phyloP scores from a whole-genome alignment of 108 stramenopile genomes.

The Thalassiosira profunda region DNA sequence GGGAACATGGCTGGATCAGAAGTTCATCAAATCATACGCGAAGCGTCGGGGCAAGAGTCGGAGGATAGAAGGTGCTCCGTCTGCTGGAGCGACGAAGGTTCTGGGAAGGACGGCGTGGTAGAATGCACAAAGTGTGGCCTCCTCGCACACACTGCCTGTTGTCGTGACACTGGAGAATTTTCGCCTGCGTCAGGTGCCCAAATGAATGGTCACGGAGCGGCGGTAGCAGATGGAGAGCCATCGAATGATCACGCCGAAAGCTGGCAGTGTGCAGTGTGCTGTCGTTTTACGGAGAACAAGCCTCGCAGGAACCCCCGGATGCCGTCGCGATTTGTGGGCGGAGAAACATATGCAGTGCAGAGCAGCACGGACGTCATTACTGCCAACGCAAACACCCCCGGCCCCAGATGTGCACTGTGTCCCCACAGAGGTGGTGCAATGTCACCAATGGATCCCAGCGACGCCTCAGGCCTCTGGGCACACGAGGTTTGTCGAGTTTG shows the following conservation, averaged over 20 bases:
- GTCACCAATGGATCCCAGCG: slow-evolving; percentile 34
- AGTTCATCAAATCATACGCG: slow-evolving; percentile 30
- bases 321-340: slow-evolving; percentile 39
- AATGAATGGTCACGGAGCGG: neutral
- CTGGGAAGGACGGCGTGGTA: slow-evolving; percentile 32
- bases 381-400: slow-evolving; percentile 24
- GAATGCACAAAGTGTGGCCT: slow-evolving; percentile 63
- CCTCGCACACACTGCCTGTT: slow-evolving; percentile 56
- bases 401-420: slow-evolving; percentile 56
- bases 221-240: neutral
- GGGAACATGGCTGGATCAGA: slow-evolving; percentile 50
- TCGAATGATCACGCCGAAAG: neutral
- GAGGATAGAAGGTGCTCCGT: slow-evolving; percentile 46
- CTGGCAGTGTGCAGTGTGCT: slow-evolving; percentile 54
- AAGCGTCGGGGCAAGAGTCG: slow-evolving; percentile 14
- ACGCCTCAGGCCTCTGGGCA: slow-evolving; percentile 43
- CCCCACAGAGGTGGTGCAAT: slow-evolving; percentile 73
- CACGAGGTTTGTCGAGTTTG: slow-evolving; percentile 82
- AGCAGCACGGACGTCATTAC: slow-evolving; percentile 16
- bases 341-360: slow-evolving; percentile 12
- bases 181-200: neutral
- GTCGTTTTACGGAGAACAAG: slow-evolving; percentile 19
- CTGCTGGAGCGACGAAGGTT: slow-evolving; percentile 59
- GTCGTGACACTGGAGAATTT: slow-evolving; percentile 47
- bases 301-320: slow-evolving; percentile 17